A percentile compares a stretch with the other conserved stretches of the same genome.
Conservation (phyloP, 306 rosid species). For the Senna tora region DNA sequence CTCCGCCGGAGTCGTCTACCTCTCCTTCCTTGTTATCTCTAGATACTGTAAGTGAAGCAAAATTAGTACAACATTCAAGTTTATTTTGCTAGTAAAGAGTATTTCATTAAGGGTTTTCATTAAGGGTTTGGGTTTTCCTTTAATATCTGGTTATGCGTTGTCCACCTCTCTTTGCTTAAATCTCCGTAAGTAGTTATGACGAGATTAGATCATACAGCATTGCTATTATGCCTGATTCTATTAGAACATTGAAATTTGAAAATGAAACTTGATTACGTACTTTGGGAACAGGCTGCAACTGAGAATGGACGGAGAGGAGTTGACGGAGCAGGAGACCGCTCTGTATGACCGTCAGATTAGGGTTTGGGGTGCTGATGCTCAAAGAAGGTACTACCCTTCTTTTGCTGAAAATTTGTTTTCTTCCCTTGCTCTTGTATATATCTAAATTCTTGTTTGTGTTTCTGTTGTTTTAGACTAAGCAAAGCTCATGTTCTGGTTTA, state of each 20-base stretch:
- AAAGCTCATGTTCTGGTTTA: slow-evolving; percentile 84
- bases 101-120: too few species aligned
- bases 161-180: too few species aligned
- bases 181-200: too few species aligned
- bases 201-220: too few species aligned
- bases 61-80: too few species aligned
- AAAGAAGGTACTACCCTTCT: slow-evolving; percentile 60
- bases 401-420: not conserved
- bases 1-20: too few species aligned
- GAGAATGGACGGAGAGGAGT: slow-evolving; percentile 87
- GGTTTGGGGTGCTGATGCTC: slow-evolving; percentile 99
- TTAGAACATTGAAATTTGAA: not conserved
- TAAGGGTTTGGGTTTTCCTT: too few species aligned
- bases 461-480: slow-evolving; percentile 64
- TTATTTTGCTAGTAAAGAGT: too few species aligned
- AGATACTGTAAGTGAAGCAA: too few species aligned
- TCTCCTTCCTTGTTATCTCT: too few species aligned
- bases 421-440: not conserved
- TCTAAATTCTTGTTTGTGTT: slow-evolving; percentile 9
- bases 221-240: too few species aligned
- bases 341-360: slow-evolving; percentile 97
- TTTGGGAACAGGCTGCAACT: slow-evolving; percentile 47
- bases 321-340: slow-evolving; percentile 96
- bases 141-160: too few species aligned
- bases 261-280: not conserved